Percentiles rank a stretch among this genome's conserved stretches.
phyloP scores from a whole-genome alignment of 2,329 filamentous ascomycete genomes.

The Sarocladium brachiariae region DNA sequence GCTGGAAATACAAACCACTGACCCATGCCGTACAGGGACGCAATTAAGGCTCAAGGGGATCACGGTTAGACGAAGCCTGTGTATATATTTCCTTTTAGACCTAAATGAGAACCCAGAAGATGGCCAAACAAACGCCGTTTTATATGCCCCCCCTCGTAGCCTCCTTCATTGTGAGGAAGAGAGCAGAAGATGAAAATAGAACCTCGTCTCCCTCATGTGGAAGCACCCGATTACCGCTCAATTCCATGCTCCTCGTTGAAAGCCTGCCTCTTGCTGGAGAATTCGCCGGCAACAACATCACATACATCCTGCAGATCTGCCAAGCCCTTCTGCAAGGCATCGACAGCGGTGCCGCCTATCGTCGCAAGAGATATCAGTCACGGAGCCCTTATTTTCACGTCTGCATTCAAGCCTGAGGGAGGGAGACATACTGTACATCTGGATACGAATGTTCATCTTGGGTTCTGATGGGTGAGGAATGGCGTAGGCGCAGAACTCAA shows the following conservation, averaged over 20 bases:
- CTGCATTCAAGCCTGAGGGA: no score
- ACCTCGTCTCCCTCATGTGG: not conserved
- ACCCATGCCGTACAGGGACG: constrained; percentile 37
- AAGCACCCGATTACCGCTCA: constrained; percentile 19
- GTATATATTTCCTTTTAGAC: constrained; percentile 28
- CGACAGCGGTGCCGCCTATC: constrained; percentile 69
- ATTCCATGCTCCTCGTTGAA: constrained; percentile 29
- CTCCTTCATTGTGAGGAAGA: not conserved
- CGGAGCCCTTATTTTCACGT: no score
- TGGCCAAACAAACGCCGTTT: constrained; percentile 8
- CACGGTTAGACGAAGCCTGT: constrained; percentile 18
- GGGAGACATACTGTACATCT: constrained; percentile 74
- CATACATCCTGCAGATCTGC: constrained; percentile 85
- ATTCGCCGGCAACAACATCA: constrained; percentile 90
- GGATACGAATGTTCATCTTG: constrained; percentile 96
- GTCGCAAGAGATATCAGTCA: constrained; percentile 13
- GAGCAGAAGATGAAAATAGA: not conserved
- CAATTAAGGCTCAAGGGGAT: constrained; percentile 32
- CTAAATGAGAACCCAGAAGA: constrained; percentile 9
- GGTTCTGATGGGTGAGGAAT: constrained; percentile 94
- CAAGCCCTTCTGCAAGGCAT: constrained; percentile 85
- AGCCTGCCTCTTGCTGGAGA: constrained; percentile 49
- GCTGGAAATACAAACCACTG: constrained; percentile 11
- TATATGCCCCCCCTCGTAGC: not conserved
- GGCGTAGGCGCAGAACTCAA: constrained; percentile 97